Evolutionary conservation across 768 basidiomycete species (phyloP), one percentile per base, ranked within the genome.

Genomic region (Leccinum rimulosum): DNA sequence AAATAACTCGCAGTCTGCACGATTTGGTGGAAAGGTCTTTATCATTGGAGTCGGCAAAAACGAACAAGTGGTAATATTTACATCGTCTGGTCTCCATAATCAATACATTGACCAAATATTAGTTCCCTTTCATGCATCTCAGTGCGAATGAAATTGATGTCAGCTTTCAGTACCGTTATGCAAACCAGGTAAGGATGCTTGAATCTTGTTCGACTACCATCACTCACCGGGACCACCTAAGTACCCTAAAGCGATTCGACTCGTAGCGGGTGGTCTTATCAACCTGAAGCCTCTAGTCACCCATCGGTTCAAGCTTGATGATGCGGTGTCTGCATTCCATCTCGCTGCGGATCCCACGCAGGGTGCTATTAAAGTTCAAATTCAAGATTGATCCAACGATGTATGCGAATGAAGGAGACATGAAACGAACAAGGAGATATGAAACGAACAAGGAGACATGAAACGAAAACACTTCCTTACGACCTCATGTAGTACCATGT

Each of bases 161-260:
- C 56, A 79, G 79, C 59, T 86, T 88, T 73, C 85, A 84, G 70
- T 88, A 86, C 67, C 83, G 86, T 27, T 88, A 88, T 61, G 82
- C 83, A 27, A 87, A 85, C 65, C 85, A 86, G 70, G 82, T 79
- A 61, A 40, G 57, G 22, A 11, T 19, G 4, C 33, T 40, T 56
- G 19, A 15, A 45, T 36, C 3, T n/a, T 2, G 19, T 47, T 19
- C 17, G 36, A 36, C 27, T 40, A 33, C 15, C n/a, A n/a, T 25
- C 45, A 3, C 33, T 63, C 2, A 62, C 38, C 19, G 9, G 25
- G 15, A 35, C 45, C 5, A 35, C 5, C 27, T 40, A 74, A 87
- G 79, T 95, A 93, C 73, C 91, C 91, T 10, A 91, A 89, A 66
- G 93, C 93, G 3, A 84, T 95, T 58, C 82, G 87, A 4, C 84